Evolutionary conservation across 257 asterid species (phyloP), one percentile per base, ranked within the genome.

Genomic region (Nicotiana knightiana): DNA sequence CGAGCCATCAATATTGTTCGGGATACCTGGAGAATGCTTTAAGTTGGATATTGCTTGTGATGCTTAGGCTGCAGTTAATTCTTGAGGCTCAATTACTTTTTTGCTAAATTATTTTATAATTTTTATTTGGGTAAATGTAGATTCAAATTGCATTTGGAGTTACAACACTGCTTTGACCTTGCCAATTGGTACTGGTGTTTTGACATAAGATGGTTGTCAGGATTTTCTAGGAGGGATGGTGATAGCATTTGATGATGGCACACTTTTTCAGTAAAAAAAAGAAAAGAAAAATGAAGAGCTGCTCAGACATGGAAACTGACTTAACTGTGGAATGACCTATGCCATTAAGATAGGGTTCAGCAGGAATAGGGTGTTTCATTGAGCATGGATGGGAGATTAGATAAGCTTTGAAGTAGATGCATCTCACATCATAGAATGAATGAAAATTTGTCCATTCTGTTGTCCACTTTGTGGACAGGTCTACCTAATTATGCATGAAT

Each of bases 331-430:
- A 24, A 71, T 71, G 79, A 6, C 61, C 26, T 24, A 21, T 71
- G 26, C 39, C 79, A 71, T 46, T 46, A 46, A 46, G 61, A 43
- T 32, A 24, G 59, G 78, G 61, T 71, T 24, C 79, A 71, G 59
- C 33, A 71, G 79, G 79, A 71, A 46, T 71, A 61, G 79, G 77
- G 43, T 39, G 57, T 70, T 70, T 70, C 58, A 70, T 39, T 16
- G 10, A 37, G 77, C 3, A 43, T 71, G 78, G 78, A 37, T 28
- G 54, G 46, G 80, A 39, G 46, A 53, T 53, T 13, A 13, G 58
- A 13, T 53, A 13, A 53, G 58, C 58, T 53, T 15, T 53, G 58
- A 4, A 53, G 18, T 15, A 53, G 58, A 53, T 53, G 58, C 18
- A 12, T 53, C 58, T 53, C 58, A 53, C 58, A 15, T 53, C 58